A percentile compares a stretch with the other conserved stretches of the same genome.
These are phyloP conservation scores for Nidula microcarpa DNA, from an alignment of 768 basidiomycete species.

Conservation along the genomic window DNA sequence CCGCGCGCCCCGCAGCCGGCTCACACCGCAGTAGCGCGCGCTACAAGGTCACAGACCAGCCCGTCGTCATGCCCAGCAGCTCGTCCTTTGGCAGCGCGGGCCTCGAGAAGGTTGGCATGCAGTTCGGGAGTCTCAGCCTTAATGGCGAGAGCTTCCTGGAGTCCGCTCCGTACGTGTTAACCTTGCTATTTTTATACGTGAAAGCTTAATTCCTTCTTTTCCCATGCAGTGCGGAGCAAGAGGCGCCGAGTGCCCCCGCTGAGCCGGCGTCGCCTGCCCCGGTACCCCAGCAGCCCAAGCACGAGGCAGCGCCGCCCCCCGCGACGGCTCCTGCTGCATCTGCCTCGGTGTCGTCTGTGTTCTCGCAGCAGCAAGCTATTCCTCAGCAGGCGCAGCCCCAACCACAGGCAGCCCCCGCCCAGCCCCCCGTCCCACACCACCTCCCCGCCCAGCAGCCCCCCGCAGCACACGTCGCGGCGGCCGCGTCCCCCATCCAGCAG, in stretches of 20 bases:
- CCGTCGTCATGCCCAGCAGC: constrained; percentile 68
- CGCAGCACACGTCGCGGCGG: constrained; percentile 19
- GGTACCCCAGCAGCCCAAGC: constrained; percentile 20
- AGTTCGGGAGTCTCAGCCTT: constrained; percentile 82
- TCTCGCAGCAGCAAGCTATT: constrained; percentile 41
- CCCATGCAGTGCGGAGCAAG: constrained; percentile 25
- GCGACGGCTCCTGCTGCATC: constrained; percentile 37
- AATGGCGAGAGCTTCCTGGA: constrained; percentile 64
- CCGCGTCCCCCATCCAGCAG: constrained; percentile 38
- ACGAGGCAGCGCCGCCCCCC: constrained; percentile 28
- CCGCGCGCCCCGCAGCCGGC: constrained; percentile 44
- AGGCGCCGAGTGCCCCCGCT: constrained; percentile 28
- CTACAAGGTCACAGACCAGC: constrained; percentile 72
- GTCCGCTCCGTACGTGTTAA: constrained; percentile 42
- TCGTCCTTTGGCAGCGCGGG: constrained; percentile 52
- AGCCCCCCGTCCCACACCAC: constrained; percentile 23
- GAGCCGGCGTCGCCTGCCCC: constrained; percentile 29
- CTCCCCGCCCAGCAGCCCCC: constrained; percentile 25
- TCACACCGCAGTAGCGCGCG: constrained; percentile 57
- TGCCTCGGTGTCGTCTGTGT: constrained; percentile 37
- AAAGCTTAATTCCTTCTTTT: neutral
- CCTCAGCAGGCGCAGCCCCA: constrained; percentile 29
- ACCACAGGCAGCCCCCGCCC: constrained; percentile 17
- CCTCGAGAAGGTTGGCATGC: constrained; percentile 83
- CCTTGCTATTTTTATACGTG: constrained; percentile 1